Base-by-base conservation (phyloP, 2,329 filamentous ascomycete species). In the Pseudofabraea citricarpa region DNA sequence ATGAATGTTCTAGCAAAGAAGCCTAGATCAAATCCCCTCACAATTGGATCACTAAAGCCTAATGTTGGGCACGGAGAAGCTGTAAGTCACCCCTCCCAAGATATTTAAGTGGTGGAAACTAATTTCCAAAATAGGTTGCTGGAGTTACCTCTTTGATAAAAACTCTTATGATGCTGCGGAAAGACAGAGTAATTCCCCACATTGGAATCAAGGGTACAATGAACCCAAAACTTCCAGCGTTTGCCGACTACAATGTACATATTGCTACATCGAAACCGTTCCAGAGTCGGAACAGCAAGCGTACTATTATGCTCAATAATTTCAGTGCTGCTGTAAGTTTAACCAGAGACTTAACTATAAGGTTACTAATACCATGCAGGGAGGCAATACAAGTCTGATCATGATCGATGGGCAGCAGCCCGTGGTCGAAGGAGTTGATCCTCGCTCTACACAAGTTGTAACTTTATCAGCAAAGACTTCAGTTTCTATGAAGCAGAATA, bases 1-100 rank as follows among this genome's bases (percentile, higher is more conserved):
- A 79, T 82, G 27, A 74, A 78, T 39, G 70, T 76, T 16, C 85
- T 84, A 53, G 79, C 78, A 32, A 76, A 76, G 16, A 67, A 69
- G 42, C 63, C 72, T 51, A 66, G 68, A 31, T 69, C 58, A 46
- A 65, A 70, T 21, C 75, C 79, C 0, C 66, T 87, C 75, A 51
- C 64, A 29, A 12, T 85, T 0, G 82, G 83, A 6, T 70, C 80
- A 0, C 71, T 78, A 5, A 85, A 85, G 52, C 72, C 78, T 3
- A 85, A 83, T 33, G 64, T 85, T 2, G 81, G 81, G 0, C 79
- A 85, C 57, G 29, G 29, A 3, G 57, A 58, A 43, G 45, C 47
- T 27, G 47, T 38, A n/a, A n/a, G n/a, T n/a, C n/a, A n/a, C n/a
- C n/a, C n/a, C n/a, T n/a, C n/a, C n/a, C n/a, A n/a, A n/a, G n/a